Evolutionary conservation across 192 early-diverging fungal species (phyloP), one percentile per base, ranked within the genome.

Genomic region (Coemansia brasiliensis): DNA sequence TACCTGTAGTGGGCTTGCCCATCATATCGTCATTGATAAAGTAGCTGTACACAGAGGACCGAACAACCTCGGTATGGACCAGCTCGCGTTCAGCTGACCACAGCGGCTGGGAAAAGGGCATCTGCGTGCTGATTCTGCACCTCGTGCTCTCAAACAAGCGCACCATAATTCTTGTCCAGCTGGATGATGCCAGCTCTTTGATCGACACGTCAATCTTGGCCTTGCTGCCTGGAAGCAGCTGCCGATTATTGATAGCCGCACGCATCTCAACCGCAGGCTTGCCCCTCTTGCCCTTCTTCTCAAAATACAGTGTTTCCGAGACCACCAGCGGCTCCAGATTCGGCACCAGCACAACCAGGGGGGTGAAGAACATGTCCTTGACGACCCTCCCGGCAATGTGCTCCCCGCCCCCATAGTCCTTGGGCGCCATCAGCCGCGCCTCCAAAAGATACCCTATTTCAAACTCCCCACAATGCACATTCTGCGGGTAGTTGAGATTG

Each of bases 401-500:
- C 52, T 78, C 69, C 29, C 57, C 59, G 29, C 58, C 54, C 21
- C 60, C 57, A 17, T 32, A 25, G 26, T 64, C 64, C 57, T 54
- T 45, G 29, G 75, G 75, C 39, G 63, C 68, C 22, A 53, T 21
- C 25, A 78, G 13, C 35, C 42, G 53, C 12, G 52, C 65, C 42
- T 58, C 55, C 11, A 78, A 61, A 57, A 25, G 15, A 55, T 68
- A 78, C 27, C 42, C 13, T 38, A 72, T 53, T 6, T 71, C 69
- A 44, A 48, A 78, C 61, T 72, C 63, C 8, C 57, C 16, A 17
- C 58, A 53, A 24, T 55, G 46, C 18, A 68, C 43, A 40, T 39
- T 70, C 57, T 78, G 75, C 21, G 75, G 75, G 54, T 78, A 78
- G 55, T 78, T 78, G 52, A 78, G 48, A 40, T 72, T 57, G 17